Conservation (phyloP, 805 yeast species). For the Cyberlindnera misumaiensis region DNA sequence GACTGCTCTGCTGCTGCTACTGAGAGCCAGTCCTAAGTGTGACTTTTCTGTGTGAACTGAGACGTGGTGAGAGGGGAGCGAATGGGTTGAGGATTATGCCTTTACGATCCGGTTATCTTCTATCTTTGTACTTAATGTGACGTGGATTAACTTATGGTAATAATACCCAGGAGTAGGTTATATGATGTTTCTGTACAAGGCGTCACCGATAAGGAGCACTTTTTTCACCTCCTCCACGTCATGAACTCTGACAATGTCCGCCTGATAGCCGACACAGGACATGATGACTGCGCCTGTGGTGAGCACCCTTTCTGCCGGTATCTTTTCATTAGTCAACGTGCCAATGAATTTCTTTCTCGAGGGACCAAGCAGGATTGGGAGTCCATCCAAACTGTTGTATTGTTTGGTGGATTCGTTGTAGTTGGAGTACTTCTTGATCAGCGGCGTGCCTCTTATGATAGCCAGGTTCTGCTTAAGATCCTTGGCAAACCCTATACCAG, state of each 20-base stretch:
- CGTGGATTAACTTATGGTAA: slow-evolving; percentile 3
- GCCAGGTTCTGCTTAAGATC: slow-evolving; percentile 60
- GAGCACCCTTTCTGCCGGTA: slow-evolving; percentile 54
- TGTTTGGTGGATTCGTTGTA: slow-evolving; percentile 20
- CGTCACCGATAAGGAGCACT: slow-evolving; percentile 61
- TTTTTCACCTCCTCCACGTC: slow-evolving; percentile 59
- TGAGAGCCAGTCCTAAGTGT: slow-evolving; percentile 1
- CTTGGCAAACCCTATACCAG: slow-evolving; percentile 97
- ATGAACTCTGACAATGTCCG: slow-evolving; percentile 85
- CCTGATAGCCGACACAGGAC: slow-evolving; percentile 64
- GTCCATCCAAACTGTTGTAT: slow-evolving; percentile 20
- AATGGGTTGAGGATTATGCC: neutral
- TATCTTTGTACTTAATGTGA: slow-evolving; percentile 4
- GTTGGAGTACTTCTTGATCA: slow-evolving; percentile 42
- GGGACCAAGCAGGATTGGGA: slow-evolving; percentile 78
- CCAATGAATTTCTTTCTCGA: slow-evolving; percentile 88
- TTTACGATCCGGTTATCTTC: slow-evolving; percentile 1
- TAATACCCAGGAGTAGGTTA: slow-evolving; percentile 1
- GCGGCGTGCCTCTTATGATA: slow-evolving; percentile 45
- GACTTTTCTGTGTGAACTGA: neutral
- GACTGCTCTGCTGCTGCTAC: slow-evolving; percentile 40
- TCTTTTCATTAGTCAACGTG: slow-evolving; percentile 49
- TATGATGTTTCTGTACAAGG: slow-evolving; percentile 42
- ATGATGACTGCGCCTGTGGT: slow-evolving; percentile 75
- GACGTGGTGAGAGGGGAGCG: neutral